A percentile compares a stretch with the other conserved stretches of the same genome.
These are phyloP conservation scores for Leccinum solheimii DNA, from an alignment of 1,284 basidiomycete genomes.

Conservation along the genomic window DNA sequence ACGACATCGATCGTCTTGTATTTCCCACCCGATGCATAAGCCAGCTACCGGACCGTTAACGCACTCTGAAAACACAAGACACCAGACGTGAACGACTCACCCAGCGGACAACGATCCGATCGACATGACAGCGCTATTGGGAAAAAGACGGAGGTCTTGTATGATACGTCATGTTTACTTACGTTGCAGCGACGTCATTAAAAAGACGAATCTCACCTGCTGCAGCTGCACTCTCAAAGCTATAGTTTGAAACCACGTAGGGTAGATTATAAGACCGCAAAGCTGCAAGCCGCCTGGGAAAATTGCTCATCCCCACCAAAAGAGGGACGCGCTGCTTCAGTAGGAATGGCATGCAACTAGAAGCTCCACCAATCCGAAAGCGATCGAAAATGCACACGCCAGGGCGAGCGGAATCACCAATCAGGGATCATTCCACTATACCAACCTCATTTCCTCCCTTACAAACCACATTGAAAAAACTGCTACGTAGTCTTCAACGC, in stretches of 20 bases:
- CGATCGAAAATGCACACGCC: conserved; percentile 47
- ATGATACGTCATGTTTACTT: neutral
- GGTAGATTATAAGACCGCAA: conserved; percentile 76
- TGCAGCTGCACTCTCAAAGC: conserved; percentile 61
- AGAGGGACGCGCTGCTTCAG: conserved; percentile 68
- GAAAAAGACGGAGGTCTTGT: conserved; percentile 74
- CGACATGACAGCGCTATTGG: conserved; percentile 75
- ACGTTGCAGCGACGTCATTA: neutral
- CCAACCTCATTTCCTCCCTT: conserved; percentile 14
- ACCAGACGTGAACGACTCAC: conserved; percentile 29
- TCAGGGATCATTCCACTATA: conserved; percentile 54
- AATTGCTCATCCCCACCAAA: conserved; percentile 72
- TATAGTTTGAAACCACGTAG: conserved; percentile 88
- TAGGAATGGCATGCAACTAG: conserved; percentile 61
- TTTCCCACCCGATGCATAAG: conserved; percentile 78
- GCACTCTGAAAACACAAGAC: neutral
- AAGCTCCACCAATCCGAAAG: conserved; percentile 66
- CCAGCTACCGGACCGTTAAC: conserved; percentile 39
- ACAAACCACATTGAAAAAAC: conserved; percentile 1
- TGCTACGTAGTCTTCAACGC: conserved; percentile 64
- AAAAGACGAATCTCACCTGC: conserved; percentile 44
- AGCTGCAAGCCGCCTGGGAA: conserved; percentile 73
- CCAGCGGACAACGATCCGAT: conserved; percentile 78
- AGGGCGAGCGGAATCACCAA: conserved; percentile 32
- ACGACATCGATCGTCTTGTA: conserved; percentile 73